Base-by-base conservation (phyloP, 73 alveolate species). In the Durusdinium trenchii region DNA sequence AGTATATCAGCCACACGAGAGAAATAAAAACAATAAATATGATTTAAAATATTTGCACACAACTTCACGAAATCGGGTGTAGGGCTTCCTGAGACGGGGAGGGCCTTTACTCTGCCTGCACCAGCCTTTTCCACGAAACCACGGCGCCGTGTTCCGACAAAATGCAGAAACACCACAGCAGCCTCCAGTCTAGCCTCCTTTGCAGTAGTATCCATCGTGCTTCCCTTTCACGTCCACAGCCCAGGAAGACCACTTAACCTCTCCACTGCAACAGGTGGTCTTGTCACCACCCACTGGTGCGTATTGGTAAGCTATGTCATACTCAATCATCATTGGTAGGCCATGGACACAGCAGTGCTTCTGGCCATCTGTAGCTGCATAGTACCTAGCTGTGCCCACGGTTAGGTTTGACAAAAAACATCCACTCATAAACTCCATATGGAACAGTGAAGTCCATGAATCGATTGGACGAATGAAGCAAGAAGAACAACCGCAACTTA, bases 241-340 rank as follows among this genome's bases (percentile, higher is more conserved):
- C 79, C 79, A 64, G 79, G 23, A 28, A 28, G 38, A 9, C 6
- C 28, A 9, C 45, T 18, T 26, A 9, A 28, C 38, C 79, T 64
- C 42, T 64, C 79, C 79, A 64, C 79, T 64, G 79, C 79, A 64
- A 28, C 79, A 64, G 79, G 79, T 16, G 79, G 79, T 28, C 38
- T 9, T 28, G 42, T 64, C 38, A 9, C 79, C 79, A 64, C 38
- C 38, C 42, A 64, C 38, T 6, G 79, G 79, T 28, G 23, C 79
- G 79, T 64, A 64, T 64, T 64, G 79, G 42, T 28, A 64, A 28
- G 79, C 38, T 6, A 26, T 18, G 23, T 64, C 79, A 9, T 9
- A 28, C 42, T 9, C 23, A 64, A 18, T 28, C 79, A 64, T 18
- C 38, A 9, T 28, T 28, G 79, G 79, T 16, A 64, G 23, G 79